phyloP scores from a whole-genome alignment of 192 early-diverging fungal genomes.

The Podila minutissima region DNA sequence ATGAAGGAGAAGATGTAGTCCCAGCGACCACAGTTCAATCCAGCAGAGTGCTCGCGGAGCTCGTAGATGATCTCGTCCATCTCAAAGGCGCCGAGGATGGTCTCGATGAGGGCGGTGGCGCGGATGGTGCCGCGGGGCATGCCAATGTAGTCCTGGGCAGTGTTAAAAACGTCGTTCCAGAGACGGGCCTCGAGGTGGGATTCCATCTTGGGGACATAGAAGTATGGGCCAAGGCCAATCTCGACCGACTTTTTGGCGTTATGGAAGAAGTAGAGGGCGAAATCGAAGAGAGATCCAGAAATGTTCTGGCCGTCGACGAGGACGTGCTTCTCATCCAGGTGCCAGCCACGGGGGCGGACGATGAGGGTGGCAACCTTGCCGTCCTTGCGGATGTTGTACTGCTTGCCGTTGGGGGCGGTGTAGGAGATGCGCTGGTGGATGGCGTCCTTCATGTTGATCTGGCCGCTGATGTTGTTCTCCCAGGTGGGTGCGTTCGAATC shows the following conservation, averaged over 20 bases:
- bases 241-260: constrained; percentile 87
- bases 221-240: constrained; percentile 95
- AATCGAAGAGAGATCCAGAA: constrained; percentile 98
- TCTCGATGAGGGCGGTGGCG: constrained; percentile 97
- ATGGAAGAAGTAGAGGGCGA: constrained; percentile 99
- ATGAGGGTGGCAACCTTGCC: constrained; percentile 90
- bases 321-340: constrained; percentile 97
- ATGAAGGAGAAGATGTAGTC: constrained; percentile 99
- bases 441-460: constrained; percentile 95
- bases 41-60: constrained; percentile 98
- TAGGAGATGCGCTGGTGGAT: constrained; percentile 85
- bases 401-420: constrained; percentile 88
- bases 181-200: constrained; percentile 96
- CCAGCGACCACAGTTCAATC: constrained; percentile 99
- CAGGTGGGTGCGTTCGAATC: constrained; percentile 97
- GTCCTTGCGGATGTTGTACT: constrained; percentile 89
- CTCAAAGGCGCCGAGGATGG: constrained; percentile 95
- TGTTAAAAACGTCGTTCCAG: constrained; percentile 99
- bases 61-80: constrained; percentile 99
- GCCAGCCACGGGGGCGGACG: constrained; percentile 98
- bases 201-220: constrained; percentile 99
- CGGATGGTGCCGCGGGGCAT: constrained; percentile 97
- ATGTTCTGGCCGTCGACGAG: constrained; percentile 90
- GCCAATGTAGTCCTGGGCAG: constrained; percentile 89
- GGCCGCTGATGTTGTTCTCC: constrained; percentile 88